phyloP scores from a whole-genome alignment of 345 rosid species.

The Ailanthus altissimus region DNA sequence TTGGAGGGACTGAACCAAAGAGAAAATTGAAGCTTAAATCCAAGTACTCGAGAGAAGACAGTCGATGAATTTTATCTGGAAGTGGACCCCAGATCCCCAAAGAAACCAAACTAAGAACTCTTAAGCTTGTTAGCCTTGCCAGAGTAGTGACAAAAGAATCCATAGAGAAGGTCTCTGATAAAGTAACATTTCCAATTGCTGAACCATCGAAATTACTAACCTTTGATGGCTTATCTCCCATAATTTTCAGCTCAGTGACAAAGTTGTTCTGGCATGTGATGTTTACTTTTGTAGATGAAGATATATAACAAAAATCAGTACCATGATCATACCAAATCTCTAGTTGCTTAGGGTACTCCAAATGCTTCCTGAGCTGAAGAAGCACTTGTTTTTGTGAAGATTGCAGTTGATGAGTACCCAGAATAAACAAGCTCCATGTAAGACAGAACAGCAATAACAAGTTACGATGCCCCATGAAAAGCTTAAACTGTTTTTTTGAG shows the following conservation, averaged over 20 bases:
- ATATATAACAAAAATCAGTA: conserved; percentile 53
- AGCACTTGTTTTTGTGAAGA: conserved; percentile 77
- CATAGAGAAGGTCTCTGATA: conserved; percentile 60
- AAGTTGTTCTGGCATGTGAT: conserved; percentile 60
- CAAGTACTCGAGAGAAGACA: conserved; percentile 60
- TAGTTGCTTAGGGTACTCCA: conserved; percentile 67
- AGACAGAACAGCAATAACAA: conserved; percentile 42
- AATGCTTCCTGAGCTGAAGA: conserved; percentile 69
- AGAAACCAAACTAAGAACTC: conserved; percentile 59
- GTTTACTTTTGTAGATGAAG: conserved; percentile 48
- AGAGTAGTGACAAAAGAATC: conserved; percentile 72
- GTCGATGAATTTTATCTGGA: conserved; percentile 68
- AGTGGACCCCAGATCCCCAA: conserved; percentile 80
- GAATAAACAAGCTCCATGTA: conserved; percentile 47
- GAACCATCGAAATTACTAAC: conserved; percentile 43
- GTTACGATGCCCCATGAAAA: conserved; percentile 42
- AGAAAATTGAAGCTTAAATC: conserved; percentile 70
- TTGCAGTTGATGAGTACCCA: conserved; percentile 59
- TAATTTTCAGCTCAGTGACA: conserved; percentile 52
- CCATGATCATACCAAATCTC: conserved; percentile 60
- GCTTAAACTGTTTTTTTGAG: conserved; percentile 10
- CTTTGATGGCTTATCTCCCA: conserved; percentile 50
- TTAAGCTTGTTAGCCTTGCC: conserved; percentile 53
- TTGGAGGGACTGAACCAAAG: conserved; percentile 65
- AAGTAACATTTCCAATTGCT: conserved; percentile 44